Evolutionary conservation across 164 flowering plant species (phyloP), one percentile per base, ranked within the genome.

Genomic region (Buxus sempervirens): DNA sequence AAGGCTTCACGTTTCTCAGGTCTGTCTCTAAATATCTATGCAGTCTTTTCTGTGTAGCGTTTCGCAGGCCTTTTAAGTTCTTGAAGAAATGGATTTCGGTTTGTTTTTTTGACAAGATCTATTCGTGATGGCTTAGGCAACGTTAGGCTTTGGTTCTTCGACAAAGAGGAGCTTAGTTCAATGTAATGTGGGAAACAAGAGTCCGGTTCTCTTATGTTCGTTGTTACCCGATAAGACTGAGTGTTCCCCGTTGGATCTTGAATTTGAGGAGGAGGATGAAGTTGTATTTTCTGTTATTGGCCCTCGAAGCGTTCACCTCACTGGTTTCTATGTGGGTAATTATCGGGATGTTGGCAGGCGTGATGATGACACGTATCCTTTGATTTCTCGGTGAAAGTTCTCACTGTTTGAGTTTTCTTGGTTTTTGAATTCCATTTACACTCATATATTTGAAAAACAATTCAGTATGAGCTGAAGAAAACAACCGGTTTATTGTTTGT

Each of bases 281-380:
- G 91, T 91, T 5, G 66, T 76, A 7, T 96, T 96, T 80, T 87
- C 99, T 2, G 89, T 93, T 54, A 49, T 78, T 66, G 99, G 99
- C 16, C 75, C 86, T 4, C 76, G 79, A 54, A 93, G 94, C 69
- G 81, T 93, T 62, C 93, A 93, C 73, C 92, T 96, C 27, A 79
- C 91, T 70, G 98, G 99, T 21, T 90, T 78, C 72, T 79, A 84
- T 72, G 76, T 71, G 38, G 76, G 72, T 5, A 67, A 60, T 24
- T 75, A 58, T 26, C 71, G 63, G 38, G 85, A 80, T 56, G n/a
- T n/a, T 59, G 63, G 49, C 48, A 70, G 49, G 16, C 82, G 83
- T 69, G 86, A 78, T 25, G 77, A 76, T 67, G 89, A 82, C 3
- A 70, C 68, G 97, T 90, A 95, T 88, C 89, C 89, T 78, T 65